Evolutionary conservation across 164 flowering plant species (phyloP), one percentile per base, ranked within the genome.

Genomic region (Pachysandra terminalis): DNA sequence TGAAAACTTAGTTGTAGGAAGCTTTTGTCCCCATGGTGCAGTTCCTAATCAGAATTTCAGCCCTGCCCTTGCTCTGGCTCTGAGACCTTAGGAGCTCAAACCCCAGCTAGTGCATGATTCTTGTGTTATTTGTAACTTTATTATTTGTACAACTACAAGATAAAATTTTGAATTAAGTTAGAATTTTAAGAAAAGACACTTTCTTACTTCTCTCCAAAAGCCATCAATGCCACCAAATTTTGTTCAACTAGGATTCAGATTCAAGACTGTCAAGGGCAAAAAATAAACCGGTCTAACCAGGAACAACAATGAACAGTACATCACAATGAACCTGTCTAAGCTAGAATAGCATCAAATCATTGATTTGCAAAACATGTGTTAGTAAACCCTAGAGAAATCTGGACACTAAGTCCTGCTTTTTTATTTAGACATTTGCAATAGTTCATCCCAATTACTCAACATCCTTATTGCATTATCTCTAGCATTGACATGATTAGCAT

Each of bases 271-370:
- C 51, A 10, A 45, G 51, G 51, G 51, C 16, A 45, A 13, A 45
- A 13, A 45, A 63, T 35, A 41, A 21, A 61, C 23, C 27, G 19
- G 64, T 61, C 52, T 62, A 40, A 41, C 52, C 26, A 61, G 51
- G 41, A 61, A 26, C 51, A 28, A 19, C n/a, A 5, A 60, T 61
- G n/a, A n/a, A n/a, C n/a, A n/a, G n/a, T n/a, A 48, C 14, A 40
- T n/a, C 22, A 40, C 2, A 17, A 63, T 10, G 28, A 63, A 15
- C 35, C 3, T 9, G 22, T 21, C 9, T 24, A 17, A 45, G 1
- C 32, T n/a, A 49, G 13, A 25, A 49, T 9, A 32, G 5, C 37
- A 32, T 21, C 26, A 25, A 52, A 23, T 63, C 9, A 45, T 45
- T 45, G 17, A 5, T 45, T 45, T 15, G 17, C 1, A 10, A 45